Evolutionary conservation across 2,329 filamentous ascomycete genomes (phyloP), one percentile per base, ranked within the genome.

Genomic region (Penicillium sp.): DNA sequence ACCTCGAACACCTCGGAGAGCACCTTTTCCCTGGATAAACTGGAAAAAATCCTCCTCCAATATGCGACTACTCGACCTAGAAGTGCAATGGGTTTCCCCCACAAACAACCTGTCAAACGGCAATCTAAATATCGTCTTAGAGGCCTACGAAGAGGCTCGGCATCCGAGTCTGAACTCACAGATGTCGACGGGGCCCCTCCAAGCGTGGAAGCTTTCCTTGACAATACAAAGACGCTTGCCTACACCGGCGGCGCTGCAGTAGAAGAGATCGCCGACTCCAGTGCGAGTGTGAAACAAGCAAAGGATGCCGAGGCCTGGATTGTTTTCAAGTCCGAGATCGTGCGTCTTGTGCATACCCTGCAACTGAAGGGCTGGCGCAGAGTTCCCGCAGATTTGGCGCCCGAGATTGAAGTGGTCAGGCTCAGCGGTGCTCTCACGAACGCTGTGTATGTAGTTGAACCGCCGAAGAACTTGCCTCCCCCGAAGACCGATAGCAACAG

Each of bases 361-460:
- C 86, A 87, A 53, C 82, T 97, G 33, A 96, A 96, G 73, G 91
- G 93, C 10, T 99, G 94, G 94, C 86, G 93, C 53, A 87, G 87
- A 59, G 86, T 99, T 0, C 84, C 91, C 0, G 72, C 81, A 67
- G 75, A 78, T 29, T 55, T 68, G 39, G 71, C 76, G 39, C 63
- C 66, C 53, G 76, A 81, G 49, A 71, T 81, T 52, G 72, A 80
- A 55, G 74, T 81, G 57, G 68, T 79, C 38, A 72, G 80, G 39
- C 72, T 83, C 41, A 97, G 93, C 72, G 94, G 94, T 60, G 94
- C 94, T 9, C 78, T 99, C 65, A 99, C 94, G 21, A 99, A 99
- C 71, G 92, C 93, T 12, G 93, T 99, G 36, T 99, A 97, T 71
- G 92, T 96, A 50, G 92, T 97, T 23, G 89, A 86, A 1, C 93